These are phyloP conservation scores for Russula lepida DNA, from an alignment of 768 basidiomycete species.

Conservation along the genomic window DNA sequence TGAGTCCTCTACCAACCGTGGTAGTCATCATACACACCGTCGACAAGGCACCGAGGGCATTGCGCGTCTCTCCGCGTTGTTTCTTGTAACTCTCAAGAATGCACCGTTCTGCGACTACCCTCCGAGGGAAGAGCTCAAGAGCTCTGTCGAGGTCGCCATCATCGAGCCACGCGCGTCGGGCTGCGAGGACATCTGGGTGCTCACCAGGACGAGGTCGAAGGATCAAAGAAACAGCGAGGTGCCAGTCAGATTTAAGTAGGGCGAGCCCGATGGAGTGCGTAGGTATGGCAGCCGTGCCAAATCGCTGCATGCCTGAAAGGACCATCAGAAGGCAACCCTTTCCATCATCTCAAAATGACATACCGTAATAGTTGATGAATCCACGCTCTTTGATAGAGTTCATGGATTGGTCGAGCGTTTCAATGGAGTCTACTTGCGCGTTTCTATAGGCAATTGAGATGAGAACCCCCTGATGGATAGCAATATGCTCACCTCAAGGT, in stretches of 20 bases:
- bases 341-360: background rate
- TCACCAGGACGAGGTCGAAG: slow-evolving; percentile 81
- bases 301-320: slow-evolving; percentile 87
- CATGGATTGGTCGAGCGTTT: slow-evolving; percentile 68
- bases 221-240: slow-evolving; percentile 74
- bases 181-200: slow-evolving; percentile 81
- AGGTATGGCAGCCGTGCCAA: slow-evolving; percentile 93
- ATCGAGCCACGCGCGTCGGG: slow-evolving; percentile 82
- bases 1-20: background rate
- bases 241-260: slow-evolving; percentile 85
- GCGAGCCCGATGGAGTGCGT: slow-evolving; percentile 93
- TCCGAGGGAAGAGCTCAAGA: slow-evolving; percentile 75
- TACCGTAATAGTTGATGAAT: slow-evolving; percentile 98
- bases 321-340: background rate
- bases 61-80: slow-evolving; percentile 66
- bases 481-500: slow-evolving; percentile 66
- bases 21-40: slow-evolving; percentile 43
- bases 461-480: background rate
- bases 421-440: slow-evolving; percentile 67
- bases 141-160: slow-evolving; percentile 77
- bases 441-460: slow-evolving; percentile 44
- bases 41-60: slow-evolving; percentile 80
- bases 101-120: slow-evolving; percentile 89
- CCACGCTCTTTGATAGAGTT: slow-evolving; percentile 71
- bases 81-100: slow-evolving; percentile 86